Evolutionary conservation across 352 stramenopile genomes (phyloP), one percentile per base, ranked within the genome.

Genomic region (Phytopythium kandeliae): DNA sequence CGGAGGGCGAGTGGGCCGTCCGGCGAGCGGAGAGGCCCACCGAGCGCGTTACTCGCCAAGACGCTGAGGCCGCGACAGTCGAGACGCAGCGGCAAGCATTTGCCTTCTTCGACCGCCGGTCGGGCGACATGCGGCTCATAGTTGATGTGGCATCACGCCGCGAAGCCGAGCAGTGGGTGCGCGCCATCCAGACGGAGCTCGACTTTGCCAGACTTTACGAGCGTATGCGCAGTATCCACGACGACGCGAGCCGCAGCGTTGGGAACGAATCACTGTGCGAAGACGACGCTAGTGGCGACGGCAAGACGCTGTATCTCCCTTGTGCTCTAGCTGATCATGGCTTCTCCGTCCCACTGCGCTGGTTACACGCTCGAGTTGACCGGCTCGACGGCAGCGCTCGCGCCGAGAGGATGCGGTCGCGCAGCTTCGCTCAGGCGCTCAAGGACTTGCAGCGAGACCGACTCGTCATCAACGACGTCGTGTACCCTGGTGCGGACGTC

Each of bases 391-490:
- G 56, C 8, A 55, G 48, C 28, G 67, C 78, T 15, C 61, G 71
- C 30, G 51, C 60, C 26, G 58, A 81, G 41, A 63, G 74, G 12
- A 56, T 69, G 28, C 81, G 71, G 45, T 81, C 67, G 43, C 65
- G 53, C 45, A 88, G 61, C 31, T 67, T 86, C 4, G 70, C 31
- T 8, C 76, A 88, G 60, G 76, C 79, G 4, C 52, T 86, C 7
- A 90, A 90, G 60, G 79, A 90, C 54, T 41, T 83, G 22, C 74
- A 69, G 17, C 72, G 79, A 8, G 79, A 90, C 48, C 64, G 68
- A 3, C 49, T 90, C 22, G 42, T 53, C 19, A 83, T 90, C 51
- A 86, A 90, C 22, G 71, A 64, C 7, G 28, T 67, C 12, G 4
- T 69, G 0, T 67, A 74, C 36, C 51, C 45, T 36, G 68, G 75